phyloP scores from a whole-genome alignment of 495 filamentous ascomycete genomes.

The Recurvomyces mirabilis region DNA sequence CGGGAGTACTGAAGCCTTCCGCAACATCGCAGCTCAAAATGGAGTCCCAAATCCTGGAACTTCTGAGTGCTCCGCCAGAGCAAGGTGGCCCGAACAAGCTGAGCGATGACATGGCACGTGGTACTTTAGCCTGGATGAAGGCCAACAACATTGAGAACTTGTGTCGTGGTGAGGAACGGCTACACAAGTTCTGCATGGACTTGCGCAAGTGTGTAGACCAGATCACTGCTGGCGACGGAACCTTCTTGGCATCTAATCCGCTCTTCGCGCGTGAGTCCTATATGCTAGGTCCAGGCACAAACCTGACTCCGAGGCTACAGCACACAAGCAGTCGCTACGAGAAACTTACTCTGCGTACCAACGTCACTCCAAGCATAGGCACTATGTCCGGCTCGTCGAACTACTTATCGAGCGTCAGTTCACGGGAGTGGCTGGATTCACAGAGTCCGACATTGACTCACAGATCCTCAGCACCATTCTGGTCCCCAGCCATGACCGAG shows the following conservation, averaged over 20 bases:
- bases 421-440: conserved; percentile 56
- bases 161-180: conserved; percentile 88
- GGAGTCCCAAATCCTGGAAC: conserved; percentile 75
- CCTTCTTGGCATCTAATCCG: conserved; percentile 86
- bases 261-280: conserved; percentile 61
- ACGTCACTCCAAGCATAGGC: conserved; percentile 14
- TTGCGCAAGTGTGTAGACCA: conserved; percentile 78
- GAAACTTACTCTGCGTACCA: neutral
- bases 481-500: conserved; percentile 64
- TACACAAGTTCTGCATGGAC: conserved; percentile 88
- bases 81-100: conserved; percentile 90
- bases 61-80: conserved; percentile 70
- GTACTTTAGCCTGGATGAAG: conserved; percentile 74
- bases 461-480: conserved; percentile 74
- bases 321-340: conserved; percentile 38
- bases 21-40: conserved; percentile 63
- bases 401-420: conserved; percentile 31
- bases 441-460: conserved; percentile 60
- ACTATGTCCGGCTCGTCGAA: conserved; percentile 9
- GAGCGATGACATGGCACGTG: conserved; percentile 86
- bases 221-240: conserved; percentile 74
- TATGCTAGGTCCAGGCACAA: too few relatives aligned
- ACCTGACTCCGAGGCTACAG: conserved; percentile 55
- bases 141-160: conserved; percentile 81
- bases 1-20: conserved; percentile 40